These are phyloP conservation scores for Podospora pseudocomata DNA, from an alignment of 495 filamentous ascomycete species.

Conservation along the genomic window DNA sequence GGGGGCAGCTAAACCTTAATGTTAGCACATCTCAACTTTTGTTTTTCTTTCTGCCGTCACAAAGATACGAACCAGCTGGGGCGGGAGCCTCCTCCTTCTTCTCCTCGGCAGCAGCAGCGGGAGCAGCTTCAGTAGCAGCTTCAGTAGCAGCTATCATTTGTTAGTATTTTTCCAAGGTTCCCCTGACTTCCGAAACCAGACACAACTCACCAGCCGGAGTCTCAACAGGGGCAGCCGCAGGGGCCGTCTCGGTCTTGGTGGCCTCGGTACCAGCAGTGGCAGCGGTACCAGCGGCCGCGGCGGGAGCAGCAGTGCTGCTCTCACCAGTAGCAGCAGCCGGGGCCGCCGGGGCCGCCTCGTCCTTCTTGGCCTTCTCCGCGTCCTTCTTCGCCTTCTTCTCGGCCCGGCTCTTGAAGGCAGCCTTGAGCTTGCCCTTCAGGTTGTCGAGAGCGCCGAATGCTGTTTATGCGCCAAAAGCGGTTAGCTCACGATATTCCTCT, in stretches of 20 bases:
- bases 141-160: slow-evolving; percentile 4
- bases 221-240: slow-evolving; percentile 15
- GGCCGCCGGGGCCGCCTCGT: slow-evolving; percentile 5
- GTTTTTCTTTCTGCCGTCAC: background rate
- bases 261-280: slow-evolving; percentile 18
- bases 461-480: slow-evolving; percentile 7
- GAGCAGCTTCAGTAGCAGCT: slow-evolving; percentile 8
- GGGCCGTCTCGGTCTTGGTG: slow-evolving; percentile 21
- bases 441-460: slow-evolving; percentile 33
- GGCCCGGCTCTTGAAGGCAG: slow-evolving; percentile 32
- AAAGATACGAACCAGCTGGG: background rate
- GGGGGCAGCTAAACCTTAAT: slow-evolving; percentile 6
- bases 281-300: slow-evolving; percentile 12
- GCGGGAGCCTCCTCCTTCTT: slow-evolving; percentile 14
- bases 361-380: slow-evolving; percentile 13
- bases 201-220: slow-evolving; percentile 7
- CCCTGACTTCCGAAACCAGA: background rate
- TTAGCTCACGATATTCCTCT: background rate
- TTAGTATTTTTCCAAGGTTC: background rate
- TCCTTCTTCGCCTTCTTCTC: slow-evolving; percentile 25
- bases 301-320: slow-evolving; percentile 9
- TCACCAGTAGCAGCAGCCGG: slow-evolving; percentile 4
- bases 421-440: slow-evolving; percentile 36
- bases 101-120: slow-evolving; percentile 15
- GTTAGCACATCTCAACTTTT: background rate